These are phyloP conservation scores for Arabidopsis suecica DNA, from an alignment of 345 rosid species.

Conservation along the genomic window DNA sequence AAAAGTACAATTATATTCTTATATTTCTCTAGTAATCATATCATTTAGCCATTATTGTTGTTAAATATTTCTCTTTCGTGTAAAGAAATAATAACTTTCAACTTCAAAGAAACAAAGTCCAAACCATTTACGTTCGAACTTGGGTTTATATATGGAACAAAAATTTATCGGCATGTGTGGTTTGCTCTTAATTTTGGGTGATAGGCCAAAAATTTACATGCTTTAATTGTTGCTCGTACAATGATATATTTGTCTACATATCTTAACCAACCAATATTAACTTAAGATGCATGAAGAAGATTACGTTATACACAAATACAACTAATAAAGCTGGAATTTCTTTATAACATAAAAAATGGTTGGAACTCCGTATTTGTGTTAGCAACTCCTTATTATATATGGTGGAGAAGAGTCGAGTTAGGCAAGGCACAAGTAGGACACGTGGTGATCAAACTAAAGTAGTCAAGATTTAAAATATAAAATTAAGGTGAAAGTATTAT, in stretches of 20 bases:
- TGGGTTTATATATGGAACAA: neutral
- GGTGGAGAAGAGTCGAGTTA: conserved; percentile 41
- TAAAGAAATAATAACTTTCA: neutral
- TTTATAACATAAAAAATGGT: conserved; percentile 16
- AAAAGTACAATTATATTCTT: neutral
- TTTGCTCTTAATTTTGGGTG: conserved; percentile 5
- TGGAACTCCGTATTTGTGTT: conserved; percentile 35
- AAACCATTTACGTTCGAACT: neutral
- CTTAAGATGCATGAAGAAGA: conserved; percentile 28
- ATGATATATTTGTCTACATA: neutral
- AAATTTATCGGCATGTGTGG: neutral
- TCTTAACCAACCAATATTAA: conserved; percentile 19
- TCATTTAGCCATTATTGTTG: conserved; percentile 20
- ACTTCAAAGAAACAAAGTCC: neutral
- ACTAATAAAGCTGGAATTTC: conserved; percentile 23
- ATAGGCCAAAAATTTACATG: neutral
- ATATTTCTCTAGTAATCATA: neutral
- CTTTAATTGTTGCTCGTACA: neutral
- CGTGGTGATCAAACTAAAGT: conserved; percentile 19
- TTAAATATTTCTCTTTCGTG: neutral
- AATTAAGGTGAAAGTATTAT: conserved; percentile 33
- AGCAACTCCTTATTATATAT: conserved; percentile 18
- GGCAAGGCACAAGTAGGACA: conserved; percentile 39
- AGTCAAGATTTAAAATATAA: conserved; percentile 25
- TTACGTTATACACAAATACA: conserved; percentile 32